These are phyloP conservation scores for Ogataea pini DNA, from an alignment of 805 yeast species.

Conservation along the genomic window DNA sequence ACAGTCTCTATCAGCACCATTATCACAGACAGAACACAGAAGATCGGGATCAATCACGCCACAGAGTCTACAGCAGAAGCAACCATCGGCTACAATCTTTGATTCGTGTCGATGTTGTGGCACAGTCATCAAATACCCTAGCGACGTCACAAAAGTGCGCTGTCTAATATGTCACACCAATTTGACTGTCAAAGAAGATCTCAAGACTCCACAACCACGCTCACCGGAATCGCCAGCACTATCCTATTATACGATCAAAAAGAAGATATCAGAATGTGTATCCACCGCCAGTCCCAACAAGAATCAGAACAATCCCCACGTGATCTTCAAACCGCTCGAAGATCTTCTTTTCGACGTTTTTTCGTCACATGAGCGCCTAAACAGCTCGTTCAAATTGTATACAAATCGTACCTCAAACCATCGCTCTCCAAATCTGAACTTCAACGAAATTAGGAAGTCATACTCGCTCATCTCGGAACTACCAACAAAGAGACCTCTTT, in stretches of 20 bases:
- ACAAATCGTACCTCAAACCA: slow-evolving; percentile 24
- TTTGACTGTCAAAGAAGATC: slow-evolving; percentile 9
- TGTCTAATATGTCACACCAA: slow-evolving; percentile 64
- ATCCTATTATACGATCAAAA: slow-evolving; percentile 37
- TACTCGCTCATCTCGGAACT: slow-evolving; percentile 49
- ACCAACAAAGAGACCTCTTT: slow-evolving; percentile 64
- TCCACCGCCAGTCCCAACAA: slow-evolving; percentile 1
- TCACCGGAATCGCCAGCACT: slow-evolving; percentile 19
- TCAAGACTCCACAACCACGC: not conserved
- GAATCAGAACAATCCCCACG: slow-evolving; percentile 14
- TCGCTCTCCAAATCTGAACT: slow-evolving; percentile 53
- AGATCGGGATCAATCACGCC: not conserved
- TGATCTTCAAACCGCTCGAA: slow-evolving; percentile 51
- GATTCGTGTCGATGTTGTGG: slow-evolving; percentile 50
- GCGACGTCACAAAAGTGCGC: slow-evolving; percentile 42
- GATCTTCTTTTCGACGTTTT: slow-evolving; percentile 48
- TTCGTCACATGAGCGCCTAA: slow-evolving; percentile 47
- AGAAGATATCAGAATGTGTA: slow-evolving; percentile 39
- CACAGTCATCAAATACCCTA: slow-evolving; percentile 41
- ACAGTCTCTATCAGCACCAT: not conserved
- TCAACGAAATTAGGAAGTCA: slow-evolving; percentile 44
- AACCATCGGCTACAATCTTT: slow-evolving; percentile 16
- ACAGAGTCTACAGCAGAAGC: slow-evolving; percentile 1
- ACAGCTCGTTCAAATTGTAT: slow-evolving; percentile 52
- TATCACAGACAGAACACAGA: not conserved